Evolutionary conservation across 2,329 filamentous ascomycete species (phyloP), one percentile per base, ranked within the genome.

Genomic region (Alternaria novae-zelandiae): DNA sequence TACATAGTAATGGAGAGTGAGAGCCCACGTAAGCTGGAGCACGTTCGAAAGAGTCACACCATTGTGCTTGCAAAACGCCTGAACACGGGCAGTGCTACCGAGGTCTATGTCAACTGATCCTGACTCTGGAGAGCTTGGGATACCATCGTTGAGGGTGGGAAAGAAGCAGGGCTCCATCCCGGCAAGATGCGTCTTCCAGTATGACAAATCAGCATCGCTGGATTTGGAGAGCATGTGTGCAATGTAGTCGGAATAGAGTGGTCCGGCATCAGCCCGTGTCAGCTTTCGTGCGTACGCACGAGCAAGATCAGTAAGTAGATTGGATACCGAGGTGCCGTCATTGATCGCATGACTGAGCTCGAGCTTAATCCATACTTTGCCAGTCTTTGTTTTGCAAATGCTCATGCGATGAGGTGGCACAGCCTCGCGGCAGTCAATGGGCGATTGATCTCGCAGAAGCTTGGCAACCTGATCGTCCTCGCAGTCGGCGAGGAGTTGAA

Each of bases 11-110:
- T 82, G 79, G 4, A 88, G 70, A 0, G 86, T 79, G 20, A 87
- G 77, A 1, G 82, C 83, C 86, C 86, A 88, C 0, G 81, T 80
- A 26, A 85, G 79, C 57, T 87, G 85, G 0, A 88, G 78, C 3
- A 87, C 68, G 32, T 82, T 85, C 0, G 86, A 83, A 0, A 84
- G 64, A 0, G 86, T 88, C 11, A 84, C 76, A 6, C 78, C 81
- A 4, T 80, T 71, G 45, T 72, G 71, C 56, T 76, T 76, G 62
- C 83, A 83, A 65, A 82, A 83, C 0, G 68, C 47, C n/a, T 73
- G 70, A 15, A 76, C 51, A 6, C 36, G 55, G 6, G 65, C 32
- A 11, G 66, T 64, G 12, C 74, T 71, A 28, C 81, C 77, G 0
- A 82, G 73, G 10, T 78, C 75, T 26, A 85, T 73, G 13, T 82